Percentiles rank a stretch among this genome's conserved stretches.
Evolutionary conservation across 1,139 yeast species (phyloP).

Genomic region (Suhomyces anneliseae): DNA sequence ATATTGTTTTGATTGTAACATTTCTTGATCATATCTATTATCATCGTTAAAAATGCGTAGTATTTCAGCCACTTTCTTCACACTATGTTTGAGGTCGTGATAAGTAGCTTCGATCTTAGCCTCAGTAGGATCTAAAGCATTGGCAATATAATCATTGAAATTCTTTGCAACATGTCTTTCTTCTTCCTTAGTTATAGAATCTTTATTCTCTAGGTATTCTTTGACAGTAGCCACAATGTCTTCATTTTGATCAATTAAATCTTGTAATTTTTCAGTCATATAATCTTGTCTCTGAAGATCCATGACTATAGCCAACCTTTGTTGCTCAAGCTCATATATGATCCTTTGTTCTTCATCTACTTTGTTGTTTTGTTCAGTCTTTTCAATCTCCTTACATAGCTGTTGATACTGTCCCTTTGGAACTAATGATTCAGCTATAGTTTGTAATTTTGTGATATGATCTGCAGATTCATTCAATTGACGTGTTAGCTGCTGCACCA

Average conservation of each 20-base stretch:
- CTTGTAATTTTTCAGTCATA: conserved; percentile 32
- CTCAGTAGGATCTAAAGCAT: conserved; percentile 14
- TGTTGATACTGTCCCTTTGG: conserved; percentile 18
- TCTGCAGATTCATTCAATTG: conserved; percentile 25
- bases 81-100: conserved; percentile 8
- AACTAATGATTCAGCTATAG: conserved; percentile 23
- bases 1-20: conserved; percentile 16
- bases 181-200: conserved; percentile 18
- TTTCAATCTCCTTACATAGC: conserved; percentile 2
- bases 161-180: conserved; percentile 7
- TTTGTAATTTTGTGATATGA: conserved; percentile 22
- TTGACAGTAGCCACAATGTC: conserved; percentile 40
- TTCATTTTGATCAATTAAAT: conserved; percentile 38
- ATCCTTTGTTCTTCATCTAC: conserved; percentile 5
- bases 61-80: conserved; percentile 10
- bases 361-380: background rate
- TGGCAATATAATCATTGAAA: conserved; percentile 9
- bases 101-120: conserved; percentile 10
- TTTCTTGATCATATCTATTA: conserved; percentile 3
- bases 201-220: conserved; percentile 34
- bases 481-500: conserved; percentile 22
- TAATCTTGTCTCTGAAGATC: conserved; percentile 48
- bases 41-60: conserved; percentile 7
- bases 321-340: conserved; percentile 27
- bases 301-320: conserved; percentile 39